Percentiles rank a stretch among this genome's conserved stretches.
phyloP scores from a whole-genome alignment of 805 yeast species.

The Cyberlindnera japonica region DNA sequence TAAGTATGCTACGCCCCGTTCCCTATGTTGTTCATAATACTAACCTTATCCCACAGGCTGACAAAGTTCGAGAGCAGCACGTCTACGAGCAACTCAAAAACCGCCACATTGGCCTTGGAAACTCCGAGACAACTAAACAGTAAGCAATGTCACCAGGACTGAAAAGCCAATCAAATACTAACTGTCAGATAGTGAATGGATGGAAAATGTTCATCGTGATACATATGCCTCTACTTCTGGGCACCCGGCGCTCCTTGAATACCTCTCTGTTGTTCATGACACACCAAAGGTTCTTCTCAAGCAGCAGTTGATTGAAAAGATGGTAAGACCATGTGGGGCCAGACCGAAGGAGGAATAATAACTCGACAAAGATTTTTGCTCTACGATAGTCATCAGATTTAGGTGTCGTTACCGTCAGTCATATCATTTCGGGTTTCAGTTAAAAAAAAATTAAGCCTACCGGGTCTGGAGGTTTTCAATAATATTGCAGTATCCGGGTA shows the following conservation, averaged over 20 bases:
- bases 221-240: slow-evolving; percentile 59
- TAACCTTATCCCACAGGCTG: slow-evolving; percentile 42
- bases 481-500: no score
- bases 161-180: slow-evolving; percentile 1
- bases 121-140: slow-evolving; percentile 61
- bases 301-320: slow-evolving; percentile 36
- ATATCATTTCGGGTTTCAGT: no score
- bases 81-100: slow-evolving; percentile 51
- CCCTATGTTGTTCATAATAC: no score
- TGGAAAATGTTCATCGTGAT: slow-evolving; percentile 62
- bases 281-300: slow-evolving; percentile 36
- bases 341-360: slow-evolving; percentile 5
- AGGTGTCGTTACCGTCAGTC: no score
- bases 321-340: slow-evolving; percentile 34
- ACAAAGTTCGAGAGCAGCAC: slow-evolving; percentile 58
- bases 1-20: no score
- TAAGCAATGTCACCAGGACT: slow-evolving; percentile 12
- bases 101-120: slow-evolving; percentile 73
- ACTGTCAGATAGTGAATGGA: slow-evolving; percentile 49
- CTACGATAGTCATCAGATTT: no score
- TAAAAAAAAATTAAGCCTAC: no score
- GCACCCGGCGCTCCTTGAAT: slow-evolving; percentile 51
- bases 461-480: no score
- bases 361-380: no score
- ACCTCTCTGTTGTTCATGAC: slow-evolving; percentile 49